Evolutionary conservation across 2,329 filamentous ascomycete species (phyloP).

Genomic region (Diplodia seriata): DNA sequence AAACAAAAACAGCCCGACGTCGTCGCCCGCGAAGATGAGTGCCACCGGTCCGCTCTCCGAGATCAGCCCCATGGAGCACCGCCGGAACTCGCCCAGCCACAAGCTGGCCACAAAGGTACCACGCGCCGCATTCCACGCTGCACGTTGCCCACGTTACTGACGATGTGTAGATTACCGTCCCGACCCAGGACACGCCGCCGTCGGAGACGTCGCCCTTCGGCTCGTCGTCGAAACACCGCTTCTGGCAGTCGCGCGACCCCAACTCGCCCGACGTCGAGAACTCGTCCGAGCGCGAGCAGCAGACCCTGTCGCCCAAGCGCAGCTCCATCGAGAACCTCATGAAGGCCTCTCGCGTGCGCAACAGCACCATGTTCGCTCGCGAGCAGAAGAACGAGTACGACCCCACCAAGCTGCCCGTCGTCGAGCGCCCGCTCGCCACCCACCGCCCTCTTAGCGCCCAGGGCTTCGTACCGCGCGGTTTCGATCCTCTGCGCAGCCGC

Average conservation of each 20-base stretch:
- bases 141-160: slow-evolving; percentile 36
- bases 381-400: slow-evolving; percentile 95
- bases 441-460: slow-evolving; percentile 65
- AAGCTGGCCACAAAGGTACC: slow-evolving; percentile 75
- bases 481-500: slow-evolving; percentile 53
- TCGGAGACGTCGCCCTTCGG: slow-evolving; percentile 81
- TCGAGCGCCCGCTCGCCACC: slow-evolving; percentile 81
- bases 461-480: slow-evolving; percentile 67
- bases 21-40: slow-evolving; percentile 70
- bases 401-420: slow-evolving; percentile 74
- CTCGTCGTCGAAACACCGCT: slow-evolving; percentile 77
- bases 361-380: slow-evolving; percentile 94
- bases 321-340: slow-evolving; percentile 96
- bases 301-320: slow-evolving; percentile 75
- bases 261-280: slow-evolving; percentile 75
- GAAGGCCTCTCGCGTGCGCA: slow-evolving; percentile 93
- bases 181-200: slow-evolving; percentile 77
- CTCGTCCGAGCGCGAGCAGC: slow-evolving; percentile 63
- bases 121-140: slow-evolving; percentile 37
- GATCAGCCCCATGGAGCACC: slow-evolving; percentile 82
- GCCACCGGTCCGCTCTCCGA: slow-evolving; percentile 82
- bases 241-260: slow-evolving; percentile 81
- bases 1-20: slow-evolving; percentile 68
- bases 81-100: slow-evolving; percentile 92
- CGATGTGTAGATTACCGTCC: slow-evolving; percentile 66